These are phyloP conservation scores for Incumbomyces lentus DNA, from an alignment of 2,329 filamentous ascomycete species.

Conservation along the genomic window DNA sequence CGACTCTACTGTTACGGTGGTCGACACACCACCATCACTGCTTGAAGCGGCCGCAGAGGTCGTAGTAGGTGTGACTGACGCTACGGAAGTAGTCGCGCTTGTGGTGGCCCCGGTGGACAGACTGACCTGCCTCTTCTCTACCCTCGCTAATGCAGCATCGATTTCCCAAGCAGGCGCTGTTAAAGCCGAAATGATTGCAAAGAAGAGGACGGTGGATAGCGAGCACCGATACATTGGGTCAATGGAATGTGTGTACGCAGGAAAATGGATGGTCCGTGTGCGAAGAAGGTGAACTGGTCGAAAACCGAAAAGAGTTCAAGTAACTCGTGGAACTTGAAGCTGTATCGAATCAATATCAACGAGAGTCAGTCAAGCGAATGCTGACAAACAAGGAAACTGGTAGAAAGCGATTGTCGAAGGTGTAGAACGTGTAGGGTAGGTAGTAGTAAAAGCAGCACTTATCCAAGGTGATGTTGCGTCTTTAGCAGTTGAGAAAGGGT, in stretches of 20 bases:
- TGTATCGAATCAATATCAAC: neutral
- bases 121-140: conserved; percentile 7
- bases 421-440: too few species aligned
- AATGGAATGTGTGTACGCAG: neutral
- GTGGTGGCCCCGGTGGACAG: conserved; percentile 1
- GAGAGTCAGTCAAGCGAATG: conserved; percentile 6
- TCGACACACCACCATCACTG: conserved; percentile 4
- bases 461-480: too few species aligned
- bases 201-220: conserved; percentile 1
- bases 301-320: neutral
- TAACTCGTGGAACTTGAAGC: neutral
- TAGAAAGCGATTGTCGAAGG: too few species aligned
- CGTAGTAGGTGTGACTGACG: conserved; percentile 42
- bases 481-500: too few species aligned
- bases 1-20: conserved; percentile 11
- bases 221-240: conserved; percentile 4
- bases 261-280: neutral
- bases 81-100: conserved; percentile 3
- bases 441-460: too few species aligned
- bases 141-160: conserved; percentile 6
- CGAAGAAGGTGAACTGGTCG: neutral
- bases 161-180: conserved; percentile 1
- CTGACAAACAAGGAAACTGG: conserved; percentile 7
- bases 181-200: neutral
- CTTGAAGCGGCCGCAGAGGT: conserved; percentile 21